Evolutionary conservation across 345 rosid genomes (phyloP).

Genomic region (Arabis hirsuta): DNA sequence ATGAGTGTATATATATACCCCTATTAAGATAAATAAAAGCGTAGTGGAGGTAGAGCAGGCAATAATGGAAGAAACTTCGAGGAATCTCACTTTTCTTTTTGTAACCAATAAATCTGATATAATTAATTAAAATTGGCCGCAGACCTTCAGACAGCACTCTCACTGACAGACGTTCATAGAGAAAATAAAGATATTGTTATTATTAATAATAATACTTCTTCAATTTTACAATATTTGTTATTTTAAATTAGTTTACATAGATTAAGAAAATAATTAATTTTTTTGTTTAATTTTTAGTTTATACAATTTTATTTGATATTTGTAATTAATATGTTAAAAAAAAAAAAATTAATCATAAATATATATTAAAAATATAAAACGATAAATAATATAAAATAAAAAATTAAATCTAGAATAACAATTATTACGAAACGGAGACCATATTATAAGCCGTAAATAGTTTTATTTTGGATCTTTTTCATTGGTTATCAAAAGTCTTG

Average conservation of each 20-base stretch:
- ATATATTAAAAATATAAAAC: no score
- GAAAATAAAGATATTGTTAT: not conserved
- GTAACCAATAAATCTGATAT: slow-evolving; percentile 1
- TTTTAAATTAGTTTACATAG: no score
- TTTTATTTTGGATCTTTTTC: not conserved
- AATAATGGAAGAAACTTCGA: slow-evolving; percentile 39
- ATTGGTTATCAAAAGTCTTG: slow-evolving; percentile 13
- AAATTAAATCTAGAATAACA: no score
- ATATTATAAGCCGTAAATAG: not conserved
- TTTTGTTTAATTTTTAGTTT: no score
- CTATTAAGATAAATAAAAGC: not conserved
- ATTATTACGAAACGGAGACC: no score
- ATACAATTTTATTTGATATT: no score
- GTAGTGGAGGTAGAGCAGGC: slow-evolving; percentile 30
- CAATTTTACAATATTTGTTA: no score
- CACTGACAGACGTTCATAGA: slow-evolving; percentile 30
- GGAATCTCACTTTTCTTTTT: slow-evolving; percentile 25
- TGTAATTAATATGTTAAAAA: no score
- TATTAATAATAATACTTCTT: no score
- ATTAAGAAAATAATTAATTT: no score
- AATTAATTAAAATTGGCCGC: slow-evolving; percentile 3
- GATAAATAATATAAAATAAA: no score
- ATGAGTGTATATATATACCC: not conserved
- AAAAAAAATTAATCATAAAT: no score
- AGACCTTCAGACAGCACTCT: slow-evolving; percentile 25